Evolutionary conservation across 306 rosid genomes (phyloP).

Genomic region (Aeschynomene evenia): DNA sequence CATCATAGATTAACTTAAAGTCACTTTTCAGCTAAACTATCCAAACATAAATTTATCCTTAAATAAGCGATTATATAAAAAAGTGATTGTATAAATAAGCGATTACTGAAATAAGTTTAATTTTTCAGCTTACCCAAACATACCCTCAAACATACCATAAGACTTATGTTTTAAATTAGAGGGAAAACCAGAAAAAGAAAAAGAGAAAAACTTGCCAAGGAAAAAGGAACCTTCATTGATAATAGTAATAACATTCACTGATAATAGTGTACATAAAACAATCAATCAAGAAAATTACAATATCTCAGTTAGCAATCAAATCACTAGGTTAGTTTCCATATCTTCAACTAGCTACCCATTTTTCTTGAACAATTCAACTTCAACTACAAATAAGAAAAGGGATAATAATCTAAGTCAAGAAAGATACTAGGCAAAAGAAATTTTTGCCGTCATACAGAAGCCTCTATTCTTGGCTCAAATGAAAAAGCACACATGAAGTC

Average conservation of each 20-base stretch:
- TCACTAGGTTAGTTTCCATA: conserved; percentile 29
- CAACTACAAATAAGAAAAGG: conserved; percentile 11
- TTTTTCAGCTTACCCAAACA: too few relatives aligned
- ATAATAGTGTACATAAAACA: conserved; percentile 6
- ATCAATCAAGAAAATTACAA: conserved; percentile 29
- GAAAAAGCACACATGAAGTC: conserved; percentile 82
- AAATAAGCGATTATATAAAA: too few relatives aligned
- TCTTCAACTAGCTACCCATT: conserved; percentile 34
- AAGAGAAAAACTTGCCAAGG: background rate
- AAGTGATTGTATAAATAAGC: too few relatives aligned
- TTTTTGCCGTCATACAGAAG: conserved; percentile 43
- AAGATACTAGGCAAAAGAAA: background rate
- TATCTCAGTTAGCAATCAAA: conserved; percentile 10
- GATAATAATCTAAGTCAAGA: background rate
- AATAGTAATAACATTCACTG: background rate
- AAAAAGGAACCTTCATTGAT: background rate
- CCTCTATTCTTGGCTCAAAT: conserved; percentile 91
- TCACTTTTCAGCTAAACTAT: too few relatives aligned
- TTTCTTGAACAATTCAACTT: conserved; percentile 26
- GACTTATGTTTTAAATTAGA: background rate
- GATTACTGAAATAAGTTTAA: too few relatives aligned
- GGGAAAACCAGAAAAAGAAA: background rate
- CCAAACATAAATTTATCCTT: too few relatives aligned
- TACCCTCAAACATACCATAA: too few relatives aligned
- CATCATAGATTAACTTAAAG: too few relatives aligned